Base-by-base conservation (phyloP, 768 basidiomycete genomes). In the Collybia mongolica region DNA sequence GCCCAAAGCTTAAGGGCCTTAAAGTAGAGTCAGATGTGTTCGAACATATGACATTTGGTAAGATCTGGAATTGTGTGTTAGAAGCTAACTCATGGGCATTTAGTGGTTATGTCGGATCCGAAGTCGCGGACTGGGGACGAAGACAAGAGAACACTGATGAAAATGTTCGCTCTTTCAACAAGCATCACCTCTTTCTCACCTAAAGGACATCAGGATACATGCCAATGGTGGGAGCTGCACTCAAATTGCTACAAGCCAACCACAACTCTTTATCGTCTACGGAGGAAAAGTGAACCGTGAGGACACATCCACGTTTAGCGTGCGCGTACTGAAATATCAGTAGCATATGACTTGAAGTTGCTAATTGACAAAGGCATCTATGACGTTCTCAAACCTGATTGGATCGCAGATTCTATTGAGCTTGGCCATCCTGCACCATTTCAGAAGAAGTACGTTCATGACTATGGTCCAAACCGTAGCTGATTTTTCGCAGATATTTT, bases 331-430 rank as follows among this genome's bases (percentile, higher is more conserved):
- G 17, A 36, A 35, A 39, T 41, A 37, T 37, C 23, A 18, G 15
- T 26, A 47, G 88, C 86, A 0, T 87, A 85, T 58, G 83, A 88
- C 57, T 72, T 91, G 57, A 85, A 81, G 63, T 65, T 82, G 47
- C 67, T 89, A 48, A 84, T 92, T 44, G 76, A 86, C 49, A 90
- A 89, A 58, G 85, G 77, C 3, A 72, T 74, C 0, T 72, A 83
- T 48, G 86, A 92, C 54, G 82, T 96, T 44, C 70, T 96, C 52
- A 84, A 79, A 48, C 91, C 95, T 0, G 69, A 78, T 23, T 98
- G 94, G 93, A 72, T 98, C 47, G 61, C 74, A 32, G 90, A 93
- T 60, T 94, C 86, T 19, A 74, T 95, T n/a, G 72, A 75, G 5
- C 69, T 72, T 23, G 78, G 75, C 9, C 70, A 79, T 50, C 71